Conservation (phyloP, 2,329 filamentous ascomycete species). For the Colletotrichum shisoi region DNA sequence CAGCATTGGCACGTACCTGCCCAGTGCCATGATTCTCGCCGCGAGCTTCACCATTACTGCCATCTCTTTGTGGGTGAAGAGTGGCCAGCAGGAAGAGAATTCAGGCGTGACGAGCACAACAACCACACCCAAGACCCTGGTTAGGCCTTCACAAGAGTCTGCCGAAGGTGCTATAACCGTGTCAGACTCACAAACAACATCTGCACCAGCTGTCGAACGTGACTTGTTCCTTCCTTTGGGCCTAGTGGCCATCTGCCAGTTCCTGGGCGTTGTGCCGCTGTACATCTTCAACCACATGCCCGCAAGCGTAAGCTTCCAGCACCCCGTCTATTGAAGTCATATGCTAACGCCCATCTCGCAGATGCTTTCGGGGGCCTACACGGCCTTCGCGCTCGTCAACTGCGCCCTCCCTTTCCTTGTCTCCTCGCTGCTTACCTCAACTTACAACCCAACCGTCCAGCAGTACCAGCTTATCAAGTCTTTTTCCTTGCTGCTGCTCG, state of each 20-base stretch:
- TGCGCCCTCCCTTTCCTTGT: slow-evolving; percentile 64
- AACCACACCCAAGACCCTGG: slow-evolving; percentile 6
- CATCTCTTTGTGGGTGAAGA: slow-evolving; percentile 91
- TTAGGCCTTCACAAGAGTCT: background rate
- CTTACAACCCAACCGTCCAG: slow-evolving; percentile 66
- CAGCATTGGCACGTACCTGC: slow-evolving; percentile 96
- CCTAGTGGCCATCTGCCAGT: slow-evolving; percentile 76
- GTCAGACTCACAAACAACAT: background rate
- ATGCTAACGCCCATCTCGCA: slow-evolving; percentile 3
- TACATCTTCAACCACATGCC: slow-evolving; percentile 84
- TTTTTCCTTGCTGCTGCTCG: slow-evolving; percentile 89
- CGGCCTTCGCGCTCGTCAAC: slow-evolving; percentile 64
- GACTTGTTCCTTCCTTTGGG: slow-evolving; percentile 76
- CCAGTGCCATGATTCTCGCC: slow-evolving; percentile 95
- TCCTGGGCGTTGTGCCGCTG: slow-evolving; percentile 80
- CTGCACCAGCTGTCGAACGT: slow-evolving; percentile 59
- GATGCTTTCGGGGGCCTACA: slow-evolving; percentile 56
- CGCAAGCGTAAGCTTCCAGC: slow-evolving; percentile 62
- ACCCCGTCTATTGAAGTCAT: background rate
- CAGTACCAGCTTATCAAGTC: slow-evolving; percentile 83
- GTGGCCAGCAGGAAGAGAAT: slow-evolving; percentile 63
- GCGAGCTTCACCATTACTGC: slow-evolving; percentile 96
- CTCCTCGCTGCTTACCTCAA: slow-evolving; percentile 61
- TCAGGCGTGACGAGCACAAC: slow-evolving; percentile 17
- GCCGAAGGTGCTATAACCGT: slow-evolving; percentile 17